These are phyloP conservation scores for Talinum fruticosum DNA, from an alignment of 148 eudicot genomes.

Conservation along the genomic window DNA sequence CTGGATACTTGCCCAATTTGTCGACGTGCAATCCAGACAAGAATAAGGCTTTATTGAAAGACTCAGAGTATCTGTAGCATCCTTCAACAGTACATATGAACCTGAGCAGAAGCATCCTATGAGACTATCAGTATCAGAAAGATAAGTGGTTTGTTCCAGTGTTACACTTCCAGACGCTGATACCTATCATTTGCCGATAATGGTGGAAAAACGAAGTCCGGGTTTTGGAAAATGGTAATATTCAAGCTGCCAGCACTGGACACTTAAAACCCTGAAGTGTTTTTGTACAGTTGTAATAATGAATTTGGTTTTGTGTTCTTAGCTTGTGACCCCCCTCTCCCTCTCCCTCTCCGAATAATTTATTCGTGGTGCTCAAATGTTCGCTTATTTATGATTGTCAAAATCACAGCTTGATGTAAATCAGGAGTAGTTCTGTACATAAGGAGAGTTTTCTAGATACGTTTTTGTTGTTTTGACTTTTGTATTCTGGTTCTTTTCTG, in stretches of 20 bases:
- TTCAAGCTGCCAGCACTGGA: constrained; percentile 3
- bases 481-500: not conserved
- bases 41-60: constrained; percentile 71
- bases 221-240: not conserved
- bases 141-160: not conserved
- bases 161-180: not conserved
- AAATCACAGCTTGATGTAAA: constrained; percentile 1
- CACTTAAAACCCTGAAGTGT: not conserved
- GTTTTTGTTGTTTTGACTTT: not conserved
- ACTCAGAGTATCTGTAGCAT: constrained; percentile 9
- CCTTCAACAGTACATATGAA: constrained; percentile 7
- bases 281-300: constrained; percentile 10
- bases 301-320: not conserved
- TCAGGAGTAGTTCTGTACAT: constrained; percentile 9
- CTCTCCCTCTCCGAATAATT: too few species aligned
- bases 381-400: not conserved
- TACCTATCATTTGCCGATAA: not conserved
- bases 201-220: not conserved
- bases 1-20: constrained; percentile 84
- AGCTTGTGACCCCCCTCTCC: not conserved
- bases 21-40: constrained; percentile 61
- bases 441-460: not conserved
- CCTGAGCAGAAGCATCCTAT: constrained; percentile 2
- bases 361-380: not conserved
- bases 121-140: not conserved